phyloP scores from a whole-genome alignment of 352 stramenopile species.

The Phytophthora vignae region DNA sequence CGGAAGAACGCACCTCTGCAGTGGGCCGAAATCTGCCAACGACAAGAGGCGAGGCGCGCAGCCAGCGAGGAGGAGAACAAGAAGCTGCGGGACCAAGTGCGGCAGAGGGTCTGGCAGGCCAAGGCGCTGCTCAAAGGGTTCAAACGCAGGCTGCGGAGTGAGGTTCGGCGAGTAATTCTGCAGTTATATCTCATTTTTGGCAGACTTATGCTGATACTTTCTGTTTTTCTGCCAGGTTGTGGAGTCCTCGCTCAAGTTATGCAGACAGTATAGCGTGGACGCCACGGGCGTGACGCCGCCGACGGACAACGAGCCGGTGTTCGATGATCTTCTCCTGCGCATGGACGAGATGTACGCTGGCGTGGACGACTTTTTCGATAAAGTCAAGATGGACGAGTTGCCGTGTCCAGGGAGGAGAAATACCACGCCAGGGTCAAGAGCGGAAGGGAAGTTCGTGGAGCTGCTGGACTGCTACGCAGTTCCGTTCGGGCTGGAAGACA shows the following conservation, averaged over 20 bases:
- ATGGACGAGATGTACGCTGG: constrained; percentile 27
- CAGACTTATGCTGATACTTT: not conserved
- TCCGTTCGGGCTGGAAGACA: constrained; percentile 25
- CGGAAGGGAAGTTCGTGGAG: constrained; percentile 35
- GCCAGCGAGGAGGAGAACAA: constrained; percentile 24
- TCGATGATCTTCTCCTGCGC: constrained; percentile 18
- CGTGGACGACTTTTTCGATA: constrained; percentile 29
- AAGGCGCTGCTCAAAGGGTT: constrained; percentile 26
- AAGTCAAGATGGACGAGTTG: constrained; percentile 24
- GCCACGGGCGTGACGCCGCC: constrained; percentile 18
- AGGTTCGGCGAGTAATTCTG: constrained; percentile 7
- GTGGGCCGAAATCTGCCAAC: constrained; percentile 22
- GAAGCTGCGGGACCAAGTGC: constrained; percentile 21
- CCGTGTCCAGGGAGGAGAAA: constrained; percentile 31
- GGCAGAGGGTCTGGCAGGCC: constrained; percentile 15
- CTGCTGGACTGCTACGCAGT: constrained; percentile 30
- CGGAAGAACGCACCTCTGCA: constrained; percentile 5
- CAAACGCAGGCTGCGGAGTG: constrained; percentile 29
- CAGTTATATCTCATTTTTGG: not conserved
- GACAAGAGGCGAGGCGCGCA: constrained; percentile 8
- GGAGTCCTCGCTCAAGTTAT: constrained; percentile 25
- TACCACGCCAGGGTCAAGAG: constrained; percentile 12
- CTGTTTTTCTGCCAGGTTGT: constrained; percentile 23
- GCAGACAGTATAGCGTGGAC: constrained; percentile 20
- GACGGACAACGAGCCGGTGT: constrained; percentile 29